Evolutionary conservation across 2,329 filamentous ascomycete genomes (phyloP).

Genomic region (Immersiporthe knoxdaviesiana): DNA sequence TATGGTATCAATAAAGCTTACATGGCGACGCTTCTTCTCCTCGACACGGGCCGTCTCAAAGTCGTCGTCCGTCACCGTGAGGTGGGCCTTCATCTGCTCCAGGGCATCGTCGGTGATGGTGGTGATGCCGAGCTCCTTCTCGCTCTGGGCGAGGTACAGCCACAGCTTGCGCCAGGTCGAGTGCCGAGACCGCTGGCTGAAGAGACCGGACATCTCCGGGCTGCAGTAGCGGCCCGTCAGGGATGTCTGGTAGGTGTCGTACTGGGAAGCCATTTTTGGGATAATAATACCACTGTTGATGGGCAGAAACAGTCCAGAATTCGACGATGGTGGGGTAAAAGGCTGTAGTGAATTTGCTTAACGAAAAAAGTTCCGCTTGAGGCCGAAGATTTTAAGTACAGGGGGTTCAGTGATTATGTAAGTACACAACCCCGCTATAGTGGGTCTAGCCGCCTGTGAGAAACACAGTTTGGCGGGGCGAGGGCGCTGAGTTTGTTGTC

Average conservation of each 20-base stretch:
- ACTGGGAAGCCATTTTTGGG: not conserved
- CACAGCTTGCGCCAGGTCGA: constrained; percentile 85
- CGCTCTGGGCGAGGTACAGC: constrained; percentile 79
- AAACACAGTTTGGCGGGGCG: too few relatives aligned
- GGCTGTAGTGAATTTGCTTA: not conserved
- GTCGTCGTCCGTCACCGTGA: constrained; percentile 76
- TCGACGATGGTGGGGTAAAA: not conserved
- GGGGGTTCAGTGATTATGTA: not conserved
- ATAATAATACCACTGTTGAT: not conserved
- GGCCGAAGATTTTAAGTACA: not conserved
- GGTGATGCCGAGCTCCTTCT: constrained; percentile 78
- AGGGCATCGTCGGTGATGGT: constrained; percentile 74
- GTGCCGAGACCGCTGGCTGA: constrained; percentile 74
- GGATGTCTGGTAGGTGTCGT: constrained; percentile 66
- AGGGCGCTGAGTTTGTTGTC: too few relatives aligned
- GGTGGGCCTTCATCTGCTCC: constrained; percentile 73
- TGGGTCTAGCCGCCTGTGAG: not conserved
- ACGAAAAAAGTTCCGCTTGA: not conserved
- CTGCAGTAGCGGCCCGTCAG: constrained; percentile 75
- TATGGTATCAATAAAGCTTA: constrained; percentile 9
- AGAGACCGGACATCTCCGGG: constrained; percentile 76
- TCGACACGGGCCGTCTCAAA: constrained; percentile 76
- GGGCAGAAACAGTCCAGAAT: not conserved
- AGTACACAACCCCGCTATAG: not conserved
- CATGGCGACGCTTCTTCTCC: constrained; percentile 66